Conservation (phyloP, 768 basidiomycete genomes). For the Tricholoma hemisulphureum region DNA sequence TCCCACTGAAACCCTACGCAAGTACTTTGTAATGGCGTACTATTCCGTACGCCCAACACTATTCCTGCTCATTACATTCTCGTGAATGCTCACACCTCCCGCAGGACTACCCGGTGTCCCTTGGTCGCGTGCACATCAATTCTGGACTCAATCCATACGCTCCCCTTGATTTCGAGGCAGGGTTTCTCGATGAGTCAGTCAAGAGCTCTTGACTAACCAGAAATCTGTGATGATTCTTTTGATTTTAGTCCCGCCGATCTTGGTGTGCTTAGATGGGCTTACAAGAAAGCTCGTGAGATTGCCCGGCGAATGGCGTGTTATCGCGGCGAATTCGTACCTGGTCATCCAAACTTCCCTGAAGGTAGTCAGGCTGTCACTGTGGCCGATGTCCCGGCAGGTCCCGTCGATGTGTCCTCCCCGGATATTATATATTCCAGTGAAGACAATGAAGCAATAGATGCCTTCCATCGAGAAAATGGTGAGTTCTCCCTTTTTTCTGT, state of each 20-base stretch:
- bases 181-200: conserved; percentile 44
- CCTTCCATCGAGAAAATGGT: conserved; percentile 34
- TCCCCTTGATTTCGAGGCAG: conserved; percentile 44
- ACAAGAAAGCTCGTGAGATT: conserved; percentile 56
- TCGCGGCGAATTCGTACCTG: conserved; percentile 36
- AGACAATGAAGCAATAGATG: conserved; percentile 44
- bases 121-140: conserved; percentile 49
- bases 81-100: neutral
- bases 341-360: conserved; percentile 37
- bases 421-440: conserved; percentile 40
- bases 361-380: conserved; percentile 35
- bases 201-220: too few relatives aligned
- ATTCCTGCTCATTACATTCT: conserved; percentile 14
- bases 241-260: conserved; percentile 42
- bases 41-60: conserved; percentile 18
- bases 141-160: conserved; percentile 40
- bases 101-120: conserved; percentile 46
- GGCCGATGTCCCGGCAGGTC: conserved; percentile 18
- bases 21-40: conserved; percentile 27
- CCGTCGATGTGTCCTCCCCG: conserved; percentile 33
- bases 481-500: conserved; percentile 7
- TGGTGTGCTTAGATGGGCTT: conserved; percentile 45
- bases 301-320: conserved; percentile 50
- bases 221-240: neutral
- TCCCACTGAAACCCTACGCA: conserved; percentile 17